These are phyloP conservation scores for Trichoderma parareesei DNA, from an alignment of 495 filamentous ascomycete species.

Conservation along the genomic window DNA sequence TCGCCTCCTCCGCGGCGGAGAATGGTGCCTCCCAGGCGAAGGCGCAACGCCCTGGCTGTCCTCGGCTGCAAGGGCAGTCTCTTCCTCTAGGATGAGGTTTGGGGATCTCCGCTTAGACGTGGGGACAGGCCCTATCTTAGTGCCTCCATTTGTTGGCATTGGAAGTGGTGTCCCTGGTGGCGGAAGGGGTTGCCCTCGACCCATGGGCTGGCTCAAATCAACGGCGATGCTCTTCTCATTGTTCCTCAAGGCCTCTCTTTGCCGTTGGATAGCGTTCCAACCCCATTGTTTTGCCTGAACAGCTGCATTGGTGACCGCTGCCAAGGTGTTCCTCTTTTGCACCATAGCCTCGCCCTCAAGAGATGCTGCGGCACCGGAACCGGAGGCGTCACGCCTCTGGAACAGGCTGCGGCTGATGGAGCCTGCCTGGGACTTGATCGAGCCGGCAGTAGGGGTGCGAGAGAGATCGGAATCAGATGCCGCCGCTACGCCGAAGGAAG, in stretches of 20 bases:
- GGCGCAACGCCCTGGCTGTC: slow-evolving; percentile 17
- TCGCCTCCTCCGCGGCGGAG: slow-evolving; percentile 24
- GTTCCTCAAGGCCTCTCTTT: slow-evolving; percentile 32
- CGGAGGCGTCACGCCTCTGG: slow-evolving; percentile 26
- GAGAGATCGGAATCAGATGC: slow-evolving; percentile 22
- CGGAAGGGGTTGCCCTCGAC: slow-evolving; percentile 67
- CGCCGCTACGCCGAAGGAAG: slow-evolving; percentile 25
- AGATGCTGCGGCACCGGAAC: slow-evolving; percentile 17
- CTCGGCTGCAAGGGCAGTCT: slow-evolving; percentile 18
- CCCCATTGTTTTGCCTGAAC: slow-evolving; percentile 82
- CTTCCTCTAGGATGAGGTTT: slow-evolving; percentile 21
- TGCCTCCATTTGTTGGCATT: slow-evolving; percentile 40
- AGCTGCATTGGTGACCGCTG: slow-evolving; percentile 63
- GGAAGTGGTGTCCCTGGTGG: slow-evolving; percentile 61
- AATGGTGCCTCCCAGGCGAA: slow-evolving; percentile 35
- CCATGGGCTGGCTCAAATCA: slow-evolving; percentile 60
- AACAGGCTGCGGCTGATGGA: slow-evolving; percentile 33
- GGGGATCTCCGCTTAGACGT: slow-evolving; percentile 25
- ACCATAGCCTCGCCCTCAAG: slow-evolving; percentile 17
- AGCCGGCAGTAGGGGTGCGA: slow-evolving; percentile 25
- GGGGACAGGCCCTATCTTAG: slow-evolving; percentile 51
- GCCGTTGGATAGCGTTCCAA: slow-evolving; percentile 58
- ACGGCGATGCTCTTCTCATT: slow-evolving; percentile 19
- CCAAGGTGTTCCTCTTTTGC: slow-evolving; percentile 38
- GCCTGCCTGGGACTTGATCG: slow-evolving; percentile 29